A percentile compares a stretch with the other conserved stretches of the same genome.
phyloP scores from a whole-genome alignment of 2,329 filamentous ascomycete species.

The Trichoderma sp. region DNA sequence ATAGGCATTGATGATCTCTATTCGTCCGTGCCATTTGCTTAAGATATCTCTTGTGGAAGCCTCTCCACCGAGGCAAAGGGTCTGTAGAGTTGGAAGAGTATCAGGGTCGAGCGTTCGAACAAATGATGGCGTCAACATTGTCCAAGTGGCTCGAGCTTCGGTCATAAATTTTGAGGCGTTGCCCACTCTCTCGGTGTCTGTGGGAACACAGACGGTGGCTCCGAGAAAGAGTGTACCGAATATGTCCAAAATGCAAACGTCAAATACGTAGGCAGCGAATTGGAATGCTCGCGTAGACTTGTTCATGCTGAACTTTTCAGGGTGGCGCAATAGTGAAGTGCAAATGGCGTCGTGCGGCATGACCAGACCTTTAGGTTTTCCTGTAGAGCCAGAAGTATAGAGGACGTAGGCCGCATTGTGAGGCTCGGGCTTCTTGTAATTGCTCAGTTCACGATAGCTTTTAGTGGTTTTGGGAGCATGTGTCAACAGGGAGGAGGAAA shows the following conservation, averaged over 20 bases:
- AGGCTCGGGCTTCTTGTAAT: background rate
- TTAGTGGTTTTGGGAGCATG: background rate
- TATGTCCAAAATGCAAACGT: background rate
- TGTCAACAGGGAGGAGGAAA: background rate
- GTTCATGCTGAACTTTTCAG: background rate
- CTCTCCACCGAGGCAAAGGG: background rate
- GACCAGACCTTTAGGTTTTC: constrained; percentile 27
- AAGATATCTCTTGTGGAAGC: background rate
- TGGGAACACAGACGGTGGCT: constrained; percentile 26
- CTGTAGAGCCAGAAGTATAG: constrained; percentile 28
- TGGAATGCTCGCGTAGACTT: background rate
- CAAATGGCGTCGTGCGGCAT: background rate
- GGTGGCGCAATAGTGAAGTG: background rate
- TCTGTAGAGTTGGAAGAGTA: background rate
- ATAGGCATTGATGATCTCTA: constrained; percentile 4
- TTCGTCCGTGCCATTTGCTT: constrained; percentile 15
- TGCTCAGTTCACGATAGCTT: background rate
- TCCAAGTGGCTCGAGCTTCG: background rate
- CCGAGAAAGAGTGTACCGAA: background rate
- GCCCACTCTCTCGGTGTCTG: constrained; percentile 21
- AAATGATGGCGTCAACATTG: constrained; percentile 23
- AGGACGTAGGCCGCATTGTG: constrained; percentile 22
- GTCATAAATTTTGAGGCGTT: constrained; percentile 17
- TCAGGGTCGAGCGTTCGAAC: background rate
- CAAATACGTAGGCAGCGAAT: constrained; percentile 13